Percentiles rank a stretch among this genome's conserved stretches.
Conservation (phyloP, 1,284 basidiomycete species). For the Athelia psychrophila region DNA sequence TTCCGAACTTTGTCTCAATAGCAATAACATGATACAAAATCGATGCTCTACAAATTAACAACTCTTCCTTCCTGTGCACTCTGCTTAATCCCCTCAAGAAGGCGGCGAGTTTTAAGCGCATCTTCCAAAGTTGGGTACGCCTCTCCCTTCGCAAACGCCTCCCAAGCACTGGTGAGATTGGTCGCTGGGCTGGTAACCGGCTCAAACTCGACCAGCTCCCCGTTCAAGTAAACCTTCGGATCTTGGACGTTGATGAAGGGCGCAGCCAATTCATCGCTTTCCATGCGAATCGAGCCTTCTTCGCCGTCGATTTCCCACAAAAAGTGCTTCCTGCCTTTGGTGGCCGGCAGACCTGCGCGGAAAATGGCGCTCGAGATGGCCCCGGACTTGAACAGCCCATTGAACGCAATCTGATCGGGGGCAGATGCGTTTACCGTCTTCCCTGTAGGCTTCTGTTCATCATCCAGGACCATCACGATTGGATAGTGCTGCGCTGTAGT, state of each 20-base stretch:
- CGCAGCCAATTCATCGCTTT: slow-evolving; percentile 12
- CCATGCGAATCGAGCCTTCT: slow-evolving; percentile 27
- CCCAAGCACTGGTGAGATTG: slow-evolving; percentile 18
- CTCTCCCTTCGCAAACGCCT: slow-evolving; percentile 22
- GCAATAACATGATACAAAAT: too few relatives aligned
- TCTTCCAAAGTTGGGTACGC: slow-evolving; percentile 30
- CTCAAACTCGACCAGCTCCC: slow-evolving; percentile 20
- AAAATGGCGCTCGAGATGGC: slow-evolving; percentile 24
- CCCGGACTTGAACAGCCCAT: slow-evolving; percentile 25
- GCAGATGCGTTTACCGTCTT: slow-evolving; percentile 14
- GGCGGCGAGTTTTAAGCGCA: slow-evolving; percentile 23
- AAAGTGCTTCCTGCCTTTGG: slow-evolving; percentile 20
- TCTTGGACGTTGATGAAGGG: slow-evolving; percentile 16
- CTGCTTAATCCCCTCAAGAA: slow-evolving; percentile 27
- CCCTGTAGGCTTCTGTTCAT: slow-evolving; percentile 20
- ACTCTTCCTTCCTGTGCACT: slow-evolving; percentile 25
- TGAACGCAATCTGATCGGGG: slow-evolving; percentile 26
- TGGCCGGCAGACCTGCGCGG: slow-evolving; percentile 21
- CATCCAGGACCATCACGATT: slow-evolving; percentile 21
- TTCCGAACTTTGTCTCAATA: too few relatives aligned
- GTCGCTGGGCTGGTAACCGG: slow-evolving; percentile 8
- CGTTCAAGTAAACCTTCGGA: slow-evolving; percentile 24
- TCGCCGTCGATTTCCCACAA: slow-evolving; percentile 37
- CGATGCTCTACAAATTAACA: neutral
- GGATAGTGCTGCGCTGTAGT: slow-evolving; percentile 23